phyloP scores from a whole-genome alignment of 2,329 filamentous ascomycete genomes.

The Myriangium duriaei region DNA sequence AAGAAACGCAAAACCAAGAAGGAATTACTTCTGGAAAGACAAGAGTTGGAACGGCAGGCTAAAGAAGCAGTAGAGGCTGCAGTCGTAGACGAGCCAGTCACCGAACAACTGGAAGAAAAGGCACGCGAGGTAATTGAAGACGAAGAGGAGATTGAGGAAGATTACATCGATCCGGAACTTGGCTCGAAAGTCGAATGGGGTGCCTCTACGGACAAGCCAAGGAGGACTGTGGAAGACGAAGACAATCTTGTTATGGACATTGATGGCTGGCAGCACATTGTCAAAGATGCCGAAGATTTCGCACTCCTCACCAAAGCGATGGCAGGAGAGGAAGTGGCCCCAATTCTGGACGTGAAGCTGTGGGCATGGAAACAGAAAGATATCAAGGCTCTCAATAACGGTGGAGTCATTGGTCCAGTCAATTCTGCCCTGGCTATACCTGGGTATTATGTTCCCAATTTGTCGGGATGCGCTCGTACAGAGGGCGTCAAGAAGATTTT shows the following conservation, averaged over 20 bases:
- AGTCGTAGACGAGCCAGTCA: constrained; percentile 21
- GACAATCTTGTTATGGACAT: constrained; percentile 52
- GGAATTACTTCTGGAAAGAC: constrained; percentile 56
- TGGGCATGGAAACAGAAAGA: constrained; percentile 64
- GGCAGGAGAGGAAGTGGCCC: constrained; percentile 31
- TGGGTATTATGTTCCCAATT: constrained; percentile 72
- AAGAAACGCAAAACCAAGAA: constrained; percentile 65
- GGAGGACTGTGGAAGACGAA: constrained; percentile 55
- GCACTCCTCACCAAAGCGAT: constrained; percentile 42
- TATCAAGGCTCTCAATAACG: constrained; percentile 55
- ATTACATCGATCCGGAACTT: constrained; percentile 29
- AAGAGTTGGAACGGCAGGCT: constrained; percentile 40
- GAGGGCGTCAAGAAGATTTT: constrained; percentile 92
- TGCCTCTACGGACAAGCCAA: constrained; percentile 46
- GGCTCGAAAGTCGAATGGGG: constrained; percentile 45
- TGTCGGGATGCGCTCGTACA: constrained; percentile 75
- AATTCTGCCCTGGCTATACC: constrained; percentile 43
- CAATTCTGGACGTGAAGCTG: constrained; percentile 44
- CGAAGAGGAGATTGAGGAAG: constrained; percentile 33
- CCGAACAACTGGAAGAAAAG: constrained; percentile 25
- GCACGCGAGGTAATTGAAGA: constrained; percentile 34
- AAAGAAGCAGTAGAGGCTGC: constrained; percentile 19
- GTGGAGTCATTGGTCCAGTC: constrained; percentile 42
- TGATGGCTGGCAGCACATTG: constrained; percentile 54
- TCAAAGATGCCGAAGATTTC: constrained; percentile 59